Evolutionary conservation across 805 yeast species (phyloP).

Genomic region (Wickerhamiella slavikovae): DNA sequence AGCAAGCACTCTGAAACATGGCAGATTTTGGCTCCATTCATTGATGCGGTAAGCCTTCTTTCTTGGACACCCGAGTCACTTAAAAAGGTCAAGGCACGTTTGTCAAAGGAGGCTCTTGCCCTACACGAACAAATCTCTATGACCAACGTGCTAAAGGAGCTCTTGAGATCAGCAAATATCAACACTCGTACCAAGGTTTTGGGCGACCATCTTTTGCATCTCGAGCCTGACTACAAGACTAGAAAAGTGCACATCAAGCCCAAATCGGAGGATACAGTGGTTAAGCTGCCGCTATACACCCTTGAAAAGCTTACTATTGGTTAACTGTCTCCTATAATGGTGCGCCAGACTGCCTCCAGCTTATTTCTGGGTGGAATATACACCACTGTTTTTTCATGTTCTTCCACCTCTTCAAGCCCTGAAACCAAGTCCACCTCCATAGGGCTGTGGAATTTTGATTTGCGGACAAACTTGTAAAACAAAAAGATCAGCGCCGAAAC

Average conservation of each 20-base stretch:
- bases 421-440: conserved; percentile 31
- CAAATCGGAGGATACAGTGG: background rate
- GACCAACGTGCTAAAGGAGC: conserved; percentile 12
- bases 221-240: background rate
- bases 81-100: conserved; percentile 23
- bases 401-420: conserved; percentile 37
- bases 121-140: conserved; percentile 9
- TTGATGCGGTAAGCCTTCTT: conserved; percentile 57
- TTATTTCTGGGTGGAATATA: conserved; percentile 23
- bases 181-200: conserved; percentile 4
- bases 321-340: background rate
- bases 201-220: background rate
- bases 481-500: conserved; percentile 27
- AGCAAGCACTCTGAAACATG: conserved; percentile 30
- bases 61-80: conserved; percentile 37
- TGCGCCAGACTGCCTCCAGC: conserved; percentile 27
- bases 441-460: conserved; percentile 26
- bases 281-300: conserved; percentile 1
- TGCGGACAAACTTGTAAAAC: conserved; percentile 31
- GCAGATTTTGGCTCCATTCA: conserved; percentile 38
- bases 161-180: conserved; percentile 11
- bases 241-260: background rate
- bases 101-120: conserved; percentile 28
- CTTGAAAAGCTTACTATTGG: background rate
- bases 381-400: conserved; percentile 24